A percentile compares a stretch with the other conserved stretches of the same genome.
These are phyloP conservation scores for Piloderma croceum DNA, from an alignment of 768 basidiomycete species.

Conservation along the genomic window DNA sequence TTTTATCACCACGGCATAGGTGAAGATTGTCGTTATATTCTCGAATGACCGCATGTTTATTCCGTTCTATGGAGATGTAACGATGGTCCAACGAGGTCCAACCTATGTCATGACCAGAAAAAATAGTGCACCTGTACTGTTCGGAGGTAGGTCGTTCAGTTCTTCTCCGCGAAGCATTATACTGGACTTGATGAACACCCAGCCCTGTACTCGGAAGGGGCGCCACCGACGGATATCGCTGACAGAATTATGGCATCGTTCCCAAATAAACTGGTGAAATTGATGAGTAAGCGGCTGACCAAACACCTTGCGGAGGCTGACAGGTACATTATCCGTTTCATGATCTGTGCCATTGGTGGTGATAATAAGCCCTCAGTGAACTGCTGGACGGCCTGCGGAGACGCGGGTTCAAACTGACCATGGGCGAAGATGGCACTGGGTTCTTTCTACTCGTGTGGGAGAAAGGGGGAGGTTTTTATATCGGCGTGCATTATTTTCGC, in stretches of 20 bases:
- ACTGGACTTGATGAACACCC: background rate
- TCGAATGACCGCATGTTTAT: background rate
- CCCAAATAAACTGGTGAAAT: constrained; percentile 32
- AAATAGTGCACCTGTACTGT: no score
- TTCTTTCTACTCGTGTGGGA: constrained; percentile 26
- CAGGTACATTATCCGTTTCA: constrained; percentile 26
- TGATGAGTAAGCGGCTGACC: constrained; percentile 25
- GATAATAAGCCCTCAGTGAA: constrained; percentile 18
- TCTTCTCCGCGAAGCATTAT: no score
- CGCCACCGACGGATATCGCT: constrained; percentile 44
- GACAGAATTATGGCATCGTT: constrained; percentile 46
- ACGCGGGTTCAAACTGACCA: constrained; percentile 41
- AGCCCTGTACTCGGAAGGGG: constrained; percentile 41
- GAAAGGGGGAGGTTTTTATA: constrained; percentile 34
- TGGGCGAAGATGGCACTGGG: constrained; percentile 37
- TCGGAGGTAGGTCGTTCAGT: no score
- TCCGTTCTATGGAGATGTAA: constrained; percentile 29
- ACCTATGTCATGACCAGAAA: constrained; percentile 49
- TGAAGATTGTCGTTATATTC: constrained; percentile 7
- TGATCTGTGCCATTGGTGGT: background rate
- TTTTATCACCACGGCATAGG: constrained; percentile 34
- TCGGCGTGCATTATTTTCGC: background rate
- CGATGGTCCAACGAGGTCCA: constrained; percentile 46
- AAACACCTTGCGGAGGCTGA: constrained; percentile 28
- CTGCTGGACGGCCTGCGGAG: constrained; percentile 34